Evolutionary conservation across 352 stramenopile genomes (phyloP).

Genomic region (Phytophthora fragariae): DNA sequence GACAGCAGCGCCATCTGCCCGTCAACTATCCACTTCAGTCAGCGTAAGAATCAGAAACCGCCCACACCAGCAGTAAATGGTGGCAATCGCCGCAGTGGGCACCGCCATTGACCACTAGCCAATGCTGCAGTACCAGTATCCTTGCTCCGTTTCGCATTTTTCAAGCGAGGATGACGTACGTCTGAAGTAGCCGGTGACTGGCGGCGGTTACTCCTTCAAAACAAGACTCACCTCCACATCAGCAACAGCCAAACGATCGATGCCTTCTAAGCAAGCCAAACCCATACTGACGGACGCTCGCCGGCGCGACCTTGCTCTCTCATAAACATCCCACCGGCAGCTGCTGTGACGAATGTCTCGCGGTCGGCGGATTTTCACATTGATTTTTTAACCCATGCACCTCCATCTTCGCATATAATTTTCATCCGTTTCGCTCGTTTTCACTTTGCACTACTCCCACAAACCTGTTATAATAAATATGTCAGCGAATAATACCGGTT

Average conservation of each 20-base stretch:
- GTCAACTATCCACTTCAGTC: neutral
- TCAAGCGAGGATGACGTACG: neutral
- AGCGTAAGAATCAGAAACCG: neutral
- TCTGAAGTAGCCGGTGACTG: neutral
- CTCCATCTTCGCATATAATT: conserved; percentile 6
- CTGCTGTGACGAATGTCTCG: conserved; percentile 22
- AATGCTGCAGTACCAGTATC: neutral
- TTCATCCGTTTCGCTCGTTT: neutral
- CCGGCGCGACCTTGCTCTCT: conserved; percentile 10
- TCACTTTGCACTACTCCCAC: neutral
- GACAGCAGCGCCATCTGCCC: neutral
- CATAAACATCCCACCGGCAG: conserved; percentile 26
- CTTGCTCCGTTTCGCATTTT: neutral
- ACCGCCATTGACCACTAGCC: no score
- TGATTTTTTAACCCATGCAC: conserved; percentile 26
- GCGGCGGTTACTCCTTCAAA: neutral
- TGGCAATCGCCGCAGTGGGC: neutral
- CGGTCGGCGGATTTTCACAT: conserved; percentile 14
- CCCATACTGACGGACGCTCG: neutral
- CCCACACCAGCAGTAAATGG: neutral
- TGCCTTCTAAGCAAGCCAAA: neutral
- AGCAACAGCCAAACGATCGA: conserved; percentile 1
- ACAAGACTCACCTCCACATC: conserved; percentile 1
- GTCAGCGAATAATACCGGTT: conserved; percentile 21
- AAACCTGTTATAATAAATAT: conserved; percentile 18